Base-by-base conservation (phyloP, 2,329 filamentous ascomycete species). In the Calonectria henricotiae region DNA sequence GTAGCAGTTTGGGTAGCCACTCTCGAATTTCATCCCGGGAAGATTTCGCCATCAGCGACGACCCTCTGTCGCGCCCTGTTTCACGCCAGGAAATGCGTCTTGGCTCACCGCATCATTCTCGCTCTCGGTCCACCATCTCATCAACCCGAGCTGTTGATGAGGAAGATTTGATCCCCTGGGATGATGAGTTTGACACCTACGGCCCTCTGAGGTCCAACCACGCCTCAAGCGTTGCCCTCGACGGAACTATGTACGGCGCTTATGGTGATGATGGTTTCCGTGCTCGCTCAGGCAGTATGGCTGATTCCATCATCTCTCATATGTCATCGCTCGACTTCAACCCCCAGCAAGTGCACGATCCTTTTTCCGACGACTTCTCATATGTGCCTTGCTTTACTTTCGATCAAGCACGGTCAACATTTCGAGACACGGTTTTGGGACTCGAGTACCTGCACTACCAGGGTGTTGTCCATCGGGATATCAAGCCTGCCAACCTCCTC, bases 381-480 rank as follows among this genome's bases (percentile, higher is more conserved):
- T 98, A 96, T 78, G 96, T 98, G 17, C 96, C 96, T 17, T 95
- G 95, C 83, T 93, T 99, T 83, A 97, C 96, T 0, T 88, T 98
- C 41, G 89, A 92, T 30, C 91, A 96, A 80, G 93, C 95, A 15
- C 91, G 95, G 35, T 91, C 90, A 43, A 93, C 94, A 0, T 98
- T 99, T 82, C 89, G 96, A 73, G 96, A 99, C 81, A 98, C 96
- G 0, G 92, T 99, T 2, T 87, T 98, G 43, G 96, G 96, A 4
- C 85, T 99, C 23, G 95, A 99, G 80, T 99, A 98, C 80, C 87
- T 99, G 39, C 94, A 96, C 79, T 96, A 94, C 76, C 92, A 95
- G 79, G 93, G 93, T 17, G 93, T 96, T 51, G 93, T 95, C 30
- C 93, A 96, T 78, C 90, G 93, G 61, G 93, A 96, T 78, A 95